These are phyloP conservation scores for Kernera saxatilis DNA, from an alignment of 345 rosid genomes.

Conservation along the genomic window DNA sequence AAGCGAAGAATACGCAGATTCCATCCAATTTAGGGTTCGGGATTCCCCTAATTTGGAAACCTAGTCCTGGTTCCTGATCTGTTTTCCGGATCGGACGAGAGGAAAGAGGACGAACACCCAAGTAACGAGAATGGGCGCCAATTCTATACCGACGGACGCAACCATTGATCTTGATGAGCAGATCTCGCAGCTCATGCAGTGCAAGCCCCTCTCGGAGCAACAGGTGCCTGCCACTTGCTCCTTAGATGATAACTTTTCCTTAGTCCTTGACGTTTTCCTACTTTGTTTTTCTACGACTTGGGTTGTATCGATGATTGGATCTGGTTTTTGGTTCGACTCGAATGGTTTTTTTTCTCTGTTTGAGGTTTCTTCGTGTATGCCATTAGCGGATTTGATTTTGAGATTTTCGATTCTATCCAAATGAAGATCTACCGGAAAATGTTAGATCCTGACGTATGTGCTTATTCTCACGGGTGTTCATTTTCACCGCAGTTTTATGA, in stretches of 20 bases:
- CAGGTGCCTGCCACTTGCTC: constrained; percentile 42
- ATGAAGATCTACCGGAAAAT: constrained; percentile 3
- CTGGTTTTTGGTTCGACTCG: constrained; percentile 1
- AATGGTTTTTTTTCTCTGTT: neutral
- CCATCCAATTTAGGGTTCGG: constrained; percentile 45
- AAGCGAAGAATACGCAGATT: constrained; percentile 28
- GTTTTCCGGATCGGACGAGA: constrained; percentile 19
- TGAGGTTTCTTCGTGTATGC: neutral
- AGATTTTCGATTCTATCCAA: neutral
- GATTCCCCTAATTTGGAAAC: constrained; percentile 48
- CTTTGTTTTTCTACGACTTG: constrained; percentile 5
- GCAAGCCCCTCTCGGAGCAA: constrained; percentile 81
- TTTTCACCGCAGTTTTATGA: constrained; percentile 12
- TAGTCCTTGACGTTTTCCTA: neutral
- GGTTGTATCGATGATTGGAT: constrained; percentile 26
- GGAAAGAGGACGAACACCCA: neutral
- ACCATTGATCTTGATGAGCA: constrained; percentile 68
- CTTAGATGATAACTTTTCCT: neutral
- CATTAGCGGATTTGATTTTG: constrained; percentile 8
- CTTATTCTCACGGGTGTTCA: neutral
- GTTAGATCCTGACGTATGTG: constrained; percentile 15
- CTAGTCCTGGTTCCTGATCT: constrained; percentile 23
- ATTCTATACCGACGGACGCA: constrained; percentile 53
- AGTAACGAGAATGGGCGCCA: constrained; percentile 55
- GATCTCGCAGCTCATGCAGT: constrained; percentile 86